Percentiles rank a stretch among this genome's conserved stretches.
Evolutionary conservation across 805 yeast species (phyloP).

Genomic region (Teunomyces lycoperdinae): DNA sequence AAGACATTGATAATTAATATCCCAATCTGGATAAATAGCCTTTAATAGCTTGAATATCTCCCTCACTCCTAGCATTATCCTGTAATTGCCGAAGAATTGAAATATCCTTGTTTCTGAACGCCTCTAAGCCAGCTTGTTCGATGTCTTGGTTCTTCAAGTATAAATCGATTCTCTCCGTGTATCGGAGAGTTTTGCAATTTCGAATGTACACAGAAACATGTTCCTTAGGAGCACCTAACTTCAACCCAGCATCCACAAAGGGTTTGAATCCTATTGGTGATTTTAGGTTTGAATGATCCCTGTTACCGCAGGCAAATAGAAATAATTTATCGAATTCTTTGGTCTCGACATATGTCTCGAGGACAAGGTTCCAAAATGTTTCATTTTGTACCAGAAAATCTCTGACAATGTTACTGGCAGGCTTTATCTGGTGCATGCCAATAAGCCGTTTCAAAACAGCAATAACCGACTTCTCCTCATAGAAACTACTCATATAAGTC

Average conservation of each 20-base stretch:
- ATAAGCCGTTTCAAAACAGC: slow-evolving; percentile 27
- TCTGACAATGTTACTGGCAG: slow-evolving; percentile 47
- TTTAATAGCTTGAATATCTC: slow-evolving; percentile 15
- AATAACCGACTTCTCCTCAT: slow-evolving; percentile 21
- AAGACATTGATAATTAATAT: slow-evolving; percentile 11
- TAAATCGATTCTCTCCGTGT: slow-evolving; percentile 48
- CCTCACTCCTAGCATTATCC: slow-evolving; percentile 19
- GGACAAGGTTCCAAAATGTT: slow-evolving; percentile 52
- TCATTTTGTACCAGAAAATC: slow-evolving; percentile 57
- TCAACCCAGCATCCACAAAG: slow-evolving; percentile 52
- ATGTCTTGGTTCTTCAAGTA: slow-evolving; percentile 52
- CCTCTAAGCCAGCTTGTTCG: slow-evolving; percentile 49
- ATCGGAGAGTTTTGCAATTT: slow-evolving; percentile 45
- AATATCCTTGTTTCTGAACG: slow-evolving; percentile 43
- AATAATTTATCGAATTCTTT: slow-evolving; percentile 56
- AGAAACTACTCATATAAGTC: slow-evolving; percentile 32
- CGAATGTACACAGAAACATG: slow-evolving; percentile 62
- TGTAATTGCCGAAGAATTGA: slow-evolving; percentile 17
- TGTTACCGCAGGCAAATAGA: slow-evolving; percentile 24
- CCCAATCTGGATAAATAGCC: slow-evolving; percentile 26
- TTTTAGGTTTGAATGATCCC: slow-evolving; percentile 46
- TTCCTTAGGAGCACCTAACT: slow-evolving; percentile 49
- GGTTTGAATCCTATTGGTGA: slow-evolving; percentile 74
- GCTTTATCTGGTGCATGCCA: slow-evolving; percentile 45
- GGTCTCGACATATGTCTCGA: slow-evolving; percentile 45